Evolutionary conservation across 2,329 filamentous ascomycete species (phyloP).

Genomic region (Aspergillus chevalieri): DNA sequence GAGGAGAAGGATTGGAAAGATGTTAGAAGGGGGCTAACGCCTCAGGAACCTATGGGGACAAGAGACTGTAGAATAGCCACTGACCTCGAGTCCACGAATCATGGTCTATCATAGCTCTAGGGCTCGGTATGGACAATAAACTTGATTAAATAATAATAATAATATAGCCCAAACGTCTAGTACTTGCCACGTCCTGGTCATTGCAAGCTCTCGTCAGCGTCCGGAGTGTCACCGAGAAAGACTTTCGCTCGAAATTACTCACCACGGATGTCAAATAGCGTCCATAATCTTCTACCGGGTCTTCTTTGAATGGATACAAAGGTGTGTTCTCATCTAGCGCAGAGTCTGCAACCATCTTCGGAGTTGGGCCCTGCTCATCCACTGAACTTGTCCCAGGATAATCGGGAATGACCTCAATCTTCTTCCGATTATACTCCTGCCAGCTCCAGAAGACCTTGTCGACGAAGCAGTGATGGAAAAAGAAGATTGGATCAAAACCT

Average conservation of each 20-base stretch:
- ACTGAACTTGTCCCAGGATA: not conserved
- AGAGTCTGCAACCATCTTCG: not conserved
- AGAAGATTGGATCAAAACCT: conserved; percentile 29
- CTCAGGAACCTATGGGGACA: no score
- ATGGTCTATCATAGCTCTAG: no score
- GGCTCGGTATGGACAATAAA: no score
- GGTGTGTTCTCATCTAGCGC: not conserved
- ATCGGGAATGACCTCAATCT: not conserved
- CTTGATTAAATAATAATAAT: no score
- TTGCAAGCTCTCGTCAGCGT: not conserved
- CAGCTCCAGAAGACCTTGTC: conserved; percentile 26
- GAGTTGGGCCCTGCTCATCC: not conserved
- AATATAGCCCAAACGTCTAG: no score
- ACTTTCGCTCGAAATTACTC: not conserved
- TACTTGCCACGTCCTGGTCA: not conserved
- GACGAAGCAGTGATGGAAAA: conserved; percentile 27
- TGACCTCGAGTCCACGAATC: no score
- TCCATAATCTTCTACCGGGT: not conserved
- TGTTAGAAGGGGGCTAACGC: no score
- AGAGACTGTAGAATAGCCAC: no score
- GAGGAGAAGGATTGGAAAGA: no score
- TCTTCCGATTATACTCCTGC: conserved; percentile 15
- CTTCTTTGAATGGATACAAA: not conserved
- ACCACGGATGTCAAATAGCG: not conserved
- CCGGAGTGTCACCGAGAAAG: not conserved